Evolutionary conservation across 441 rosid genomes (phyloP).

Genomic region (Populus trichocarpa): DNA sequence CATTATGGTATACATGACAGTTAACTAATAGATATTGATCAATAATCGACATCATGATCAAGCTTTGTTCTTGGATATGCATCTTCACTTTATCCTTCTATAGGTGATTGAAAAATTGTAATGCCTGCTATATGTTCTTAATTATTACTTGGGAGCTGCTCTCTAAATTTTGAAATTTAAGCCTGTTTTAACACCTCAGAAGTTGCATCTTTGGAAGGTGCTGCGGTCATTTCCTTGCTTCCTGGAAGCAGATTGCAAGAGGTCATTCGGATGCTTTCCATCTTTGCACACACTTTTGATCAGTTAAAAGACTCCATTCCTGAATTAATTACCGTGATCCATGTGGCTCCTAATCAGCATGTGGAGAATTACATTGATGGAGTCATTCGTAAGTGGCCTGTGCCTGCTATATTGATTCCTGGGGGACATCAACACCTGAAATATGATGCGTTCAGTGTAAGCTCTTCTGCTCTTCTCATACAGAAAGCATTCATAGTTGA

Average conservation of each 20-base stretch:
- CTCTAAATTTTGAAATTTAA: neutral
- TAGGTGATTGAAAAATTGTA: neutral
- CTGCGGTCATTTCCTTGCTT: constrained; percentile 58
- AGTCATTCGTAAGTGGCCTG: constrained; percentile 59
- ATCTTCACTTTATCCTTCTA: neutral
- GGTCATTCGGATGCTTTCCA: constrained; percentile 79
- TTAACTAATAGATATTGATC: neutral
- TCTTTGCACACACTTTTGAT: constrained; percentile 53
- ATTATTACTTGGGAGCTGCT: neutral
- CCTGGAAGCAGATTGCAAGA: constrained; percentile 98
- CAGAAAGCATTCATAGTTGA: neutral
- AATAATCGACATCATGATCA: neutral
- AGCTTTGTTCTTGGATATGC: neutral
- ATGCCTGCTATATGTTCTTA: neutral
- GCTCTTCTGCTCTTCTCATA: constrained; percentile 16
- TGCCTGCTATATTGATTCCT: constrained; percentile 60
- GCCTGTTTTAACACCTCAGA: constrained; percentile 1
- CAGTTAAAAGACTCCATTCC: constrained; percentile 46
- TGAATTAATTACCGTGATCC: constrained; percentile 51
- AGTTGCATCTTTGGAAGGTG: constrained; percentile 39
- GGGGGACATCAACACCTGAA: constrained; percentile 59
- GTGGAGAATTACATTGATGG: constrained; percentile 50
- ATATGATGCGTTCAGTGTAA: constrained; percentile 72
- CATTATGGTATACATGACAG: neutral
- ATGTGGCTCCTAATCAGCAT: constrained; percentile 67